Conservation (phyloP, 768 basidiomycete genomes). For the Agaricus blazei region DNA sequence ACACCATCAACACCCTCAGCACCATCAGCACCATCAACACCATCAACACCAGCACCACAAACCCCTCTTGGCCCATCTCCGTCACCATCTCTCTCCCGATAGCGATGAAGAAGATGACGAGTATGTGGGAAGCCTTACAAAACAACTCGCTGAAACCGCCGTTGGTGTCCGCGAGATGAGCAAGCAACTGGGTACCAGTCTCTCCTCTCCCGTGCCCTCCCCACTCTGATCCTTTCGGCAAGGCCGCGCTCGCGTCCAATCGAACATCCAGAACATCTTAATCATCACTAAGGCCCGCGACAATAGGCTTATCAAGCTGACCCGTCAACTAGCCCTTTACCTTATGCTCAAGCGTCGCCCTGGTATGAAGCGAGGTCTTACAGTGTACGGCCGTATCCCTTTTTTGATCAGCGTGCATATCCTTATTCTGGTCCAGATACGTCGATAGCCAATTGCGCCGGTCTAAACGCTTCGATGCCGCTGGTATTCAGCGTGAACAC, state of each 20-base stretch:
- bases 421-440: slow-evolving; percentile 49
- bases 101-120: slow-evolving; percentile 61
- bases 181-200: slow-evolving; percentile 79
- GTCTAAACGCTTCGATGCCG: slow-evolving; percentile 93
- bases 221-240: slow-evolving; percentile 12
- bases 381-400: slow-evolving; percentile 55
- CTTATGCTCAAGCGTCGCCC: slow-evolving; percentile 84
- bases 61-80: slow-evolving; percentile 14
- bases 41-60: not conserved
- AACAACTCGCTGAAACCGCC: slow-evolving; percentile 93
- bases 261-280: slow-evolving; percentile 88
- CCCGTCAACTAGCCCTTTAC: slow-evolving; percentile 89
- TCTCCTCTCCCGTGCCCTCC: not conserved
- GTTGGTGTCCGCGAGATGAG: slow-evolving; percentile 98
- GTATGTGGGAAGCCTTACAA: slow-evolving; percentile 75
- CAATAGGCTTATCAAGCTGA: slow-evolving; percentile 93
- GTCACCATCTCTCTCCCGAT: slow-evolving; percentile 16
- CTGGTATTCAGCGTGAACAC: slow-evolving; percentile 78
- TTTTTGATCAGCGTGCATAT: not conserved
- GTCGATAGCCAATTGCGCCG: slow-evolving; percentile 88
- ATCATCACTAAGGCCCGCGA: slow-evolving; percentile 98
- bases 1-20: no score
- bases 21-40: no score
- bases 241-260: slow-evolving; percentile 91
- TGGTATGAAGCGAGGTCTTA: slow-evolving; percentile 67